Conservation (phyloP, 2,329 filamentous ascomycete species). For the Cladophialophora bantiana region DNA sequence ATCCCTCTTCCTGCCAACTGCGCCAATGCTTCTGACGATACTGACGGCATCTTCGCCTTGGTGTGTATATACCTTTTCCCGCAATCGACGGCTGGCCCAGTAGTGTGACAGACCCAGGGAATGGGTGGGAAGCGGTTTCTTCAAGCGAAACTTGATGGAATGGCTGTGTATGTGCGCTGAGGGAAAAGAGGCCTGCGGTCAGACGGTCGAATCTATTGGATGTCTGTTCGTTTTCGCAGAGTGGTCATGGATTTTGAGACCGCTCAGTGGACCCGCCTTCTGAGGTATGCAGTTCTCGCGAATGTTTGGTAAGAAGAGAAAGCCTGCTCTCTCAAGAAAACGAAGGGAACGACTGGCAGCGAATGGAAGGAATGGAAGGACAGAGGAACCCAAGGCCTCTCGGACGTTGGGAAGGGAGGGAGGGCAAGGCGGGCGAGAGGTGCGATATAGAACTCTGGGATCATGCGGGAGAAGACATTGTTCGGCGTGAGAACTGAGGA, state of each 20-base stretch:
- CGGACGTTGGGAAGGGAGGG: conserved; percentile 15
- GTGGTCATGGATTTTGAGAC: conserved; percentile 26
- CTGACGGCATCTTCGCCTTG: conserved; percentile 23
- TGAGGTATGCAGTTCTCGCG: conserved; percentile 23
- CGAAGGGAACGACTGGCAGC: conserved; percentile 29
- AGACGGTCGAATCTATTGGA: conserved; percentile 28
- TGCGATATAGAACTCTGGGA: conserved; percentile 33
- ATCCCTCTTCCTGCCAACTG: conserved; percentile 26
- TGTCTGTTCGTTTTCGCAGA: conserved; percentile 11
- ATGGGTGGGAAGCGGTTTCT: conserved; percentile 1
- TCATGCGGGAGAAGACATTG: conserved; percentile 20
- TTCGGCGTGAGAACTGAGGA: background rate
- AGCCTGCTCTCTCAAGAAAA: conserved; percentile 32
- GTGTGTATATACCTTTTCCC: background rate
- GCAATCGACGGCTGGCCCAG: background rate
- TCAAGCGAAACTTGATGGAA: background rate
- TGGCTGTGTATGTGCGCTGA: conserved; percentile 22
- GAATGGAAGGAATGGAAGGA: conserved; percentile 33
- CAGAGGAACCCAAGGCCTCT: conserved; percentile 27
- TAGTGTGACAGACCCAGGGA: background rate
- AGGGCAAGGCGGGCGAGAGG: conserved; percentile 18
- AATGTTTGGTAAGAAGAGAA: conserved; percentile 22
- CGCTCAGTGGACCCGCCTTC: conserved; percentile 20
- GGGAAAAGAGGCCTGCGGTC: conserved; percentile 18
- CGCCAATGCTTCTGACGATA: conserved; percentile 24